Conservation (phyloP, 495 filamentous ascomycete species). For the Talaromyces proteolyticus region DNA sequence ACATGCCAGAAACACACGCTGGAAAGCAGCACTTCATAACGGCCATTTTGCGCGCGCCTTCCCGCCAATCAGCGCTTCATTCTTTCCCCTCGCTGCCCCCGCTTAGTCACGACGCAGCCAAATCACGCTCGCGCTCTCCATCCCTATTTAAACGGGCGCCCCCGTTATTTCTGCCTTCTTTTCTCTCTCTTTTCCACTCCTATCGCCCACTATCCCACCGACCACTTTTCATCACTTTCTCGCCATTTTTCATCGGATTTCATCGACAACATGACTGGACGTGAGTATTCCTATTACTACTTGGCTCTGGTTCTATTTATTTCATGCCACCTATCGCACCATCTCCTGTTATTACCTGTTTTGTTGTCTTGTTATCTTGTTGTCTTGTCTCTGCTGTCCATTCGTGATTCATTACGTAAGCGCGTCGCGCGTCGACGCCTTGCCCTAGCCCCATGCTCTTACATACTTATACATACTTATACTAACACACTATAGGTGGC, state of each 20-base stretch:
- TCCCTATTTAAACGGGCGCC: conserved; percentile 28
- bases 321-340: too few species aligned
- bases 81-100: background rate
- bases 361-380: conserved; percentile 13
- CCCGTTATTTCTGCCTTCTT: conserved; percentile 16
- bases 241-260: conserved; percentile 16
- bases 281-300: conserved; percentile 54
- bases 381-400: conserved; percentile 19
- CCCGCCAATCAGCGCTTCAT: conserved; percentile 32
- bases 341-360: too few species aligned
- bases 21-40: conserved; percentile 41
- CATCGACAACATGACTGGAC: conserved; percentile 81
- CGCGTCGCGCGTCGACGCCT: conserved; percentile 19
- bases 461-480: conserved; percentile 8
- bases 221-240: conserved; percentile 24
- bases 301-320: conserved; percentile 8
- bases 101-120: too few species aligned
- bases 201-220: conserved; percentile 19
- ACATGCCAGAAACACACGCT: conserved; percentile 25
- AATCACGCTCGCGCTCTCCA: conserved; percentile 16
- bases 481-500: conserved; percentile 55
- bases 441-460: conserved; percentile 11
- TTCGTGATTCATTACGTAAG: conserved; percentile 10
- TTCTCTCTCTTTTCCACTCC: conserved; percentile 17
- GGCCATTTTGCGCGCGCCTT: conserved; percentile 26